Evolutionary conservation across 805 yeast genomes (phyloP).

Genomic region (Nakazawaea anatomiae): DNA sequence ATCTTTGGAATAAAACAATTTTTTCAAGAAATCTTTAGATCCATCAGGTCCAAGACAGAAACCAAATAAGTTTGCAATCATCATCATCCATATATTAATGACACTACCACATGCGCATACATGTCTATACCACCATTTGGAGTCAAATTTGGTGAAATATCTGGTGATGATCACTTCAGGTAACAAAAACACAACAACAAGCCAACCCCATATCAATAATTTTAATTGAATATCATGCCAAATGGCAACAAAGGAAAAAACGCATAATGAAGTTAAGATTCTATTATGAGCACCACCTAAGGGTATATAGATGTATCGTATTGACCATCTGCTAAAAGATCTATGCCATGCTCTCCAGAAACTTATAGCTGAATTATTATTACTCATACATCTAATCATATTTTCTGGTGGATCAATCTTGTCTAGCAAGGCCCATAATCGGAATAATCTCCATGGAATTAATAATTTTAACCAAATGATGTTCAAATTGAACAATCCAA

Average conservation of each 20-base stretch:
- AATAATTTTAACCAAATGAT: constrained; percentile 89
- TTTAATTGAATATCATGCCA: constrained; percentile 97
- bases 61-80: constrained; percentile 92
- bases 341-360: constrained; percentile 99
- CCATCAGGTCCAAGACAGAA: constrained; percentile 94
- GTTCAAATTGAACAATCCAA: constrained; percentile 84
- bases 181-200: constrained; percentile 74
- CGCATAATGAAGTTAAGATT: constrained; percentile 71
- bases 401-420: constrained; percentile 96
- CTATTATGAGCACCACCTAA: constrained; percentile 78
- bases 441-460: constrained; percentile 93
- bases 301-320: constrained; percentile 85
- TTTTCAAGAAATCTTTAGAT: constrained; percentile 53
- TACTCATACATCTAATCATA: constrained; percentile 93
- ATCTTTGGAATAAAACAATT: constrained; percentile 63
- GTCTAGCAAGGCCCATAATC: constrained; percentile 91
- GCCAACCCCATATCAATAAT: constrained; percentile 93
- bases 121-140: constrained; percentile 69
- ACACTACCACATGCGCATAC: constrained; percentile 86
- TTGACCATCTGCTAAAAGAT: constrained; percentile 84
- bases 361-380: constrained; percentile 88
- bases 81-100: constrained; percentile 93
- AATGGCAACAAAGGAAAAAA: constrained; percentile 90
- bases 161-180: constrained; percentile 75
- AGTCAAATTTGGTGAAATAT: constrained; percentile 24